Evolutionary conservation across 192 early-diverging fungal genomes (phyloP), one percentile per base, ranked within the genome.

Genomic region (Physocladia obscura): DNA sequence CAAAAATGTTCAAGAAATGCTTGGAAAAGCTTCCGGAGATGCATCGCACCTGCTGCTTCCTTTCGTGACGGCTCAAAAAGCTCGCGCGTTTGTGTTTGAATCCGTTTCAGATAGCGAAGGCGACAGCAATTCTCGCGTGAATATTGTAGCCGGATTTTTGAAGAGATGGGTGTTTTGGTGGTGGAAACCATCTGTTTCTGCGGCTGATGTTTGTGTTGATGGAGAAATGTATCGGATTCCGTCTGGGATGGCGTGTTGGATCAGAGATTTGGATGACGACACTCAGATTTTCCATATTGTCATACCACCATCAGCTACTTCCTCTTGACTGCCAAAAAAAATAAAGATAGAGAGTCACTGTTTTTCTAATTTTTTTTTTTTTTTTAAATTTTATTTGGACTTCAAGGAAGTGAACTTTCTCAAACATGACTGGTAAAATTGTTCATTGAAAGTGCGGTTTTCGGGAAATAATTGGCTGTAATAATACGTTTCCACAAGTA

Each of bases 171-270:
- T 39, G 27, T 17, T 15, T 1, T 13, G 15, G 51, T 30, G 59
- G 29, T 24, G 50, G 36, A 35, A 22, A n/a, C n/a, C n/a, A n/a
- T n/a, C n/a, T n/a, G n/a, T n/a, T n/a, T n/a, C n/a, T n/a, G 6
- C 13, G 21, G 40, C 35, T 36, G 69, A 71, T 17, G 37, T 71
- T 19, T 73, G 65, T 57, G 38, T 71, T 17, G 71, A 73, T 40
- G 71, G 71, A 26, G 65, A 73, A 27, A 73, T 73, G 64, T 30
- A n/a, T 17, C 8, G 24, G 13, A 31, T 59, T 17, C 17, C 15
- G 34, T 8, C 15, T 11, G 57, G 57, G 11, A 35, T 21, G 8
- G 57, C 57, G 1, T 29, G 21, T 37, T 59, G 57, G 57, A 2
- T 59, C 17, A 30, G 34, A n/a, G 57, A 37, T 26, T 8, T 35